A percentile compares a stretch with the other conserved stretches of the same genome.
Evolutionary conservation across 306 rosid genomes (phyloP).

Genomic region (Argentina anserina): DNA sequence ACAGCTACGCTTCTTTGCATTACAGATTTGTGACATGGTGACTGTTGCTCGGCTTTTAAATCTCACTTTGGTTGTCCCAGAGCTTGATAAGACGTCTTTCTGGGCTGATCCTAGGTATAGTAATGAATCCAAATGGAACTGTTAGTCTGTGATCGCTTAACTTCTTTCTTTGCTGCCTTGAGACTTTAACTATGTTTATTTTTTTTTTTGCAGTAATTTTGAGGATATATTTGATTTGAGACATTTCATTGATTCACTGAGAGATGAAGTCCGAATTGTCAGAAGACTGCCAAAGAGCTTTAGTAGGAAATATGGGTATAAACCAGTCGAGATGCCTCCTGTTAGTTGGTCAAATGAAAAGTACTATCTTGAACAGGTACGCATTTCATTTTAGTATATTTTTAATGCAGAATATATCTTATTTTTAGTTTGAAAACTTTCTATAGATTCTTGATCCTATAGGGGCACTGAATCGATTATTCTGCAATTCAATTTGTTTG

Average conservation of each 20-base stretch:
- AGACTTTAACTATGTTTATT: constrained; percentile 30
- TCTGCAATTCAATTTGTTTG: constrained; percentile 3
- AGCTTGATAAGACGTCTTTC: constrained; percentile 92
- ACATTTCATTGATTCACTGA: constrained; percentile 81
- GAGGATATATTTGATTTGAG: constrained; percentile 88
- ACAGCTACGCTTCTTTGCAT: constrained; percentile 21
- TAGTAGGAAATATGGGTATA: constrained; percentile 53
- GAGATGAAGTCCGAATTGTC: constrained; percentile 88
- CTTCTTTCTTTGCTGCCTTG: constrained; percentile 18
- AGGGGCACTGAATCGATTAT: constrained; percentile 4
- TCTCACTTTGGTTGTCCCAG: constrained; percentile 94
- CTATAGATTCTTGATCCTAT: not conserved
- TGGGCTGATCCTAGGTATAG: constrained; percentile 96
- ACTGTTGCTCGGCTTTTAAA: constrained; percentile 89
- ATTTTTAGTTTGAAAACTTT: not conserved
- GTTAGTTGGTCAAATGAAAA: constrained; percentile 94
- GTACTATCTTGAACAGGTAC: constrained; percentile 89
- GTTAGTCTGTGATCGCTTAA: not conserved
- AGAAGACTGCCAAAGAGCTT: constrained; percentile 83
- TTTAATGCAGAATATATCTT: not conserved
- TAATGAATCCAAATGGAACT: constrained; percentile 24
- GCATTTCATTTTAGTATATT: not conserved
- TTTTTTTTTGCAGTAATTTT: constrained; percentile 65
- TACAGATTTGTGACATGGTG: constrained; percentile 99
- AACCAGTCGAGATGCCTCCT: constrained; percentile 74